Evolutionary conservation across 768 basidiomycete genomes (phyloP).

Genomic region (Pleurotus djamor): DNA sequence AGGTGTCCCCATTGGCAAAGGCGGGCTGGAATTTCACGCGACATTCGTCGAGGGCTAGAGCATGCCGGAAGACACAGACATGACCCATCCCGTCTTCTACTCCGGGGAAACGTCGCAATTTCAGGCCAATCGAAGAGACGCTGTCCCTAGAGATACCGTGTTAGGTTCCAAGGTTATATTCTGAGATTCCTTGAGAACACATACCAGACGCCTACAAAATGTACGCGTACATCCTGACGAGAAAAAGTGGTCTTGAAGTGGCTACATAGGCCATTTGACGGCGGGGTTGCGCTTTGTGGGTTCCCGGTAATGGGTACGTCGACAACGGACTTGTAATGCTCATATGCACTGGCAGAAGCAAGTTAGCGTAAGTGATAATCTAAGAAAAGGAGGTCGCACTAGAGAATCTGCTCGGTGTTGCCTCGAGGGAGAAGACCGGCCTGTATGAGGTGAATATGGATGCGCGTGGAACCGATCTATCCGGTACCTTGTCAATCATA

Average conservation of each 20-base stretch:
- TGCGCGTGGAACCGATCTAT: neutral
- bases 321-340: constrained; percentile 20
- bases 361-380: constrained; percentile 1
- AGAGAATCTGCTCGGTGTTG: constrained; percentile 36
- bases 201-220: constrained; percentile 46
- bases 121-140: constrained; percentile 41
- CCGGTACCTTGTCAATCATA: constrained; percentile 37
- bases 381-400: neutral
- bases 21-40: constrained; percentile 47
- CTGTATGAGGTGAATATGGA: constrained; percentile 17
- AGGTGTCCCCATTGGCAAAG: constrained; percentile 17
- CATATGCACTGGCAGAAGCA: constrained; percentile 26
- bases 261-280: constrained; percentile 10
- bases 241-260: constrained; percentile 17
- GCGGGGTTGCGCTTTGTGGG: neutral
- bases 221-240: constrained; percentile 27
- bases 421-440: constrained; percentile 39
- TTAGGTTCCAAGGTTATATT: too few relatives aligned
- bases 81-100: constrained; percentile 23
- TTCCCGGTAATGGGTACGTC: neutral
- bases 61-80: constrained; percentile 42
- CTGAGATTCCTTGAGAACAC: too few relatives aligned
- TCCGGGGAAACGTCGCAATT: constrained; percentile 24
- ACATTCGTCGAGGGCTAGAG: constrained; percentile 43
- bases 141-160: too few relatives aligned